A percentile compares a stretch with the other conserved stretches of the same genome.
phyloP scores from a whole-genome alignment of 148 eudicot genomes.

The Limonium bicolor region DNA sequence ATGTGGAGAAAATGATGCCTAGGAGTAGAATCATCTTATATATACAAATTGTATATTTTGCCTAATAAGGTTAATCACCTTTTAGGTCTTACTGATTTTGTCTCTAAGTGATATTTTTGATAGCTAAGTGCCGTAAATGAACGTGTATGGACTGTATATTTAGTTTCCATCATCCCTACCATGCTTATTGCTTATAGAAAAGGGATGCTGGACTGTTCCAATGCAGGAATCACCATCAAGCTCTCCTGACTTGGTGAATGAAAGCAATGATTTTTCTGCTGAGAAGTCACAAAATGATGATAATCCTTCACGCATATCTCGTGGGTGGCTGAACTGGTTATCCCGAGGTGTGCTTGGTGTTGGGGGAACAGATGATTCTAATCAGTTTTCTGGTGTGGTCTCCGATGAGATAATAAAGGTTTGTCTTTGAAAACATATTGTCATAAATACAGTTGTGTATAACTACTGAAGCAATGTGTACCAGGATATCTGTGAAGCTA shows the following conservation, averaged over 20 bases:
- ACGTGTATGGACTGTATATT: too few relatives aligned
- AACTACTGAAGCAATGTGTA: too few relatives aligned
- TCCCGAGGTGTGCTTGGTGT: conserved; percentile 98
- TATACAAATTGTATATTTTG: too few relatives aligned
- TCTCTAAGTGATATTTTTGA: too few relatives aligned
- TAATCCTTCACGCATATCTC: conserved; percentile 38
- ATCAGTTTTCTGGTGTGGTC: conserved; percentile 89
- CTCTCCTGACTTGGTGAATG: conserved; percentile 19
- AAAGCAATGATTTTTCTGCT: conserved; percentile 9
- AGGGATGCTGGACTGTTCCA: background rate
- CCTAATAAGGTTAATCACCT: too few relatives aligned
- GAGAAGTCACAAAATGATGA: conserved; percentile 45
- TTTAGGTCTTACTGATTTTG: too few relatives aligned
- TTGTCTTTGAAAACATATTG: conserved; percentile 3
- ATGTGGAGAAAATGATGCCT: too few relatives aligned
- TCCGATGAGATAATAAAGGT: conserved; percentile 97
- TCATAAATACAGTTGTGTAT: too few relatives aligned
- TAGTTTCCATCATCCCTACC: too few relatives aligned
- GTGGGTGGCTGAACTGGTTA: conserved; percentile 97
- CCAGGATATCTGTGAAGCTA: conserved; percentile 96
- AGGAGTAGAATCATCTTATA: too few relatives aligned
- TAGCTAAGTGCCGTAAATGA: too few relatives aligned
- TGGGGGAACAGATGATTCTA: conserved; percentile 94
- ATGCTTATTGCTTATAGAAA: too few relatives aligned
- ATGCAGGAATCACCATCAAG: conserved; percentile 42